Evolutionary conservation across 176 grass and related monocot genomes (phyloP).

Genomic region (Puccinellia tenuiflora): DNA sequence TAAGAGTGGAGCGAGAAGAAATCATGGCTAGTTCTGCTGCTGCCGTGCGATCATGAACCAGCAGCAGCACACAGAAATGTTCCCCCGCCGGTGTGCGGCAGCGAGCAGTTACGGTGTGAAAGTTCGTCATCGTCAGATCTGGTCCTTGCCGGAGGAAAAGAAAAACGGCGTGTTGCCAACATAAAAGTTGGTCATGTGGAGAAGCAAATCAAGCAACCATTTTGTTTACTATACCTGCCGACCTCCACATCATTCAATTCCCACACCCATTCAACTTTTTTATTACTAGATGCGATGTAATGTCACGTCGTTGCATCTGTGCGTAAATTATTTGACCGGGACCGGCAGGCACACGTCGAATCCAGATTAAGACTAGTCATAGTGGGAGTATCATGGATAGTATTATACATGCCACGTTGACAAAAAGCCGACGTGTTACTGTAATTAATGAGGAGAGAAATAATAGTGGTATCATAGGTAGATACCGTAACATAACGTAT

Average conservation of each 20-base stretch:
- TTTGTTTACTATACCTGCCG: slow-evolving; percentile 10
- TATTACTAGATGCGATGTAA: background rate
- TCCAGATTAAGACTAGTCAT: too few relatives aligned
- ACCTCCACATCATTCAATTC: background rate
- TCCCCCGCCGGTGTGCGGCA: slow-evolving; percentile 3
- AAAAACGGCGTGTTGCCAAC: background rate
- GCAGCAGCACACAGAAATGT: background rate
- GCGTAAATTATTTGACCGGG: background rate
- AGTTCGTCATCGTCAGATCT: too few relatives aligned
- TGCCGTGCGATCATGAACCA: background rate
- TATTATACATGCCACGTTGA: too few relatives aligned
- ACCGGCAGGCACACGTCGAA: background rate
- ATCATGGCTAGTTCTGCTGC: background rate
- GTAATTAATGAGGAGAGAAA: too few relatives aligned
- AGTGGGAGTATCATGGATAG: too few relatives aligned
- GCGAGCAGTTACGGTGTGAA: background rate
- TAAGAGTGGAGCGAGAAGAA: background rate
- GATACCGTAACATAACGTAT: too few relatives aligned
- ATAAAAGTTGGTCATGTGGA: too few relatives aligned
- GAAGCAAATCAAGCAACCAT: background rate
- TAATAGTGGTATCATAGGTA: too few relatives aligned
- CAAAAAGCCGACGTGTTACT: too few relatives aligned
- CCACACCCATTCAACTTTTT: background rate
- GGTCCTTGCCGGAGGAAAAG: background rate
- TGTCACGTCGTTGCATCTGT: background rate